Percentiles rank a stretch among this genome's conserved stretches.
phyloP scores from a whole-genome alignment of 345 rosid genomes.

The Salix brachista region DNA sequence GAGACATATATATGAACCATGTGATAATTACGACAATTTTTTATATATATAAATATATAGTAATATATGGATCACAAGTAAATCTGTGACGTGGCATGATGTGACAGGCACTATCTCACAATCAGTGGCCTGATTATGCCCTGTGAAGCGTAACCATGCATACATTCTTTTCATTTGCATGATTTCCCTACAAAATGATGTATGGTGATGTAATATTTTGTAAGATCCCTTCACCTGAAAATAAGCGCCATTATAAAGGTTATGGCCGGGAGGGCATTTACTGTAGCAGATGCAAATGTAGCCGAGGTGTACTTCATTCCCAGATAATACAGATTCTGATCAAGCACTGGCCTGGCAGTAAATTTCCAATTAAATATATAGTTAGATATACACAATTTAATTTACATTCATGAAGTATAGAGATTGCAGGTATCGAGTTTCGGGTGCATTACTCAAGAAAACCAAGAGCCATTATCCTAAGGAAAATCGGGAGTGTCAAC shows the following conservation, averaged over 20 bases:
- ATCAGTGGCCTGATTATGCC: too few relatives aligned
- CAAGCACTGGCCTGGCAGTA: conserved; percentile 72
- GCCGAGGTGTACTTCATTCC: conserved; percentile 90
- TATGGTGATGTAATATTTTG: neutral
- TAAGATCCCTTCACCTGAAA: conserved; percentile 48
- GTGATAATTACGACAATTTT: too few relatives aligned
- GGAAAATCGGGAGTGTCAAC: conserved; percentile 70
- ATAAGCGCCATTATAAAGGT: conserved; percentile 81
- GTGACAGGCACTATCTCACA: too few relatives aligned
- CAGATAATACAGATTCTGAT: conserved; percentile 71
- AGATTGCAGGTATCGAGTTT: neutral
- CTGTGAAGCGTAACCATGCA: neutral
- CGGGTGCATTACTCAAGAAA: conserved; percentile 69
- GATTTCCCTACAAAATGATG: neutral
- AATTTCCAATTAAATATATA: neutral
- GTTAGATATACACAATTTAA: neutral
- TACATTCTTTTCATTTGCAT: neutral
- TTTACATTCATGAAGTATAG: neutral
- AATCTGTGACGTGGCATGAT: too few relatives aligned
- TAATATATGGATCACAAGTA: too few relatives aligned
- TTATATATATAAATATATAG: too few relatives aligned
- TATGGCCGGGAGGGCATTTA: conserved; percentile 78
- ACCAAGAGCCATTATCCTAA: conserved; percentile 70
- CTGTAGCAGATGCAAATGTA: conserved; percentile 64
- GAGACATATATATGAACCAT: neutral